phyloP scores from a whole-genome alignment of 305 asterid species.

The Rubia tinctorum region DNA sequence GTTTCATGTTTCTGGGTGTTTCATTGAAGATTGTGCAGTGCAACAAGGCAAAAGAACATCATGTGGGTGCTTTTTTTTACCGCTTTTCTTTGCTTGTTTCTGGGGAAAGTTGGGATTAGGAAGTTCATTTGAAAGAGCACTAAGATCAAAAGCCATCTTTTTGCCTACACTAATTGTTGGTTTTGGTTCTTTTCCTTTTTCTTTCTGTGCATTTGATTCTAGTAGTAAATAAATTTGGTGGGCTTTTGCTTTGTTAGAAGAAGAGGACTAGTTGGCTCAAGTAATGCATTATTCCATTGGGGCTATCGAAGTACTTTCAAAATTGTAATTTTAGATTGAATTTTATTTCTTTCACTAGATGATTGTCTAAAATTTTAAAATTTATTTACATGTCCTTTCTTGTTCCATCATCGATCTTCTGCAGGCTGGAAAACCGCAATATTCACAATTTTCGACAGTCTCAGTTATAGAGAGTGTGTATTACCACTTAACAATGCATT shows the following conservation, averaged over 20 bases:
- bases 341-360: too few species aligned
- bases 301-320: not conserved
- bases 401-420: too few species aligned
- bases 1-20: conserved; percentile 8
- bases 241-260: not conserved
- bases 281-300: not conserved
- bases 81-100: not conserved
- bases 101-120: not conserved
- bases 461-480: too few species aligned
- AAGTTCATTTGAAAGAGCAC: not conserved
- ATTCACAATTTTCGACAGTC: too few species aligned
- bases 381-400: too few species aligned
- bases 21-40: not conserved
- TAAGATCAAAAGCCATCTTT: conserved; percentile 2
- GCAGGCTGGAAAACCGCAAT: too few species aligned
- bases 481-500: too few species aligned
- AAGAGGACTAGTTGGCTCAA: not conserved
- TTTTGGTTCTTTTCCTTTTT: not conserved
- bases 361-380: too few species aligned
- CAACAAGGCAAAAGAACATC: not conserved
- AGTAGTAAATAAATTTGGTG: not conserved
- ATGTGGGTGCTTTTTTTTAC: not conserved
- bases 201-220: not conserved
- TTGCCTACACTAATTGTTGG: not conserved
- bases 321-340: too few species aligned